Conservation (phyloP, 164 flowering plant genomes). For the Platanus orientalis region DNA sequence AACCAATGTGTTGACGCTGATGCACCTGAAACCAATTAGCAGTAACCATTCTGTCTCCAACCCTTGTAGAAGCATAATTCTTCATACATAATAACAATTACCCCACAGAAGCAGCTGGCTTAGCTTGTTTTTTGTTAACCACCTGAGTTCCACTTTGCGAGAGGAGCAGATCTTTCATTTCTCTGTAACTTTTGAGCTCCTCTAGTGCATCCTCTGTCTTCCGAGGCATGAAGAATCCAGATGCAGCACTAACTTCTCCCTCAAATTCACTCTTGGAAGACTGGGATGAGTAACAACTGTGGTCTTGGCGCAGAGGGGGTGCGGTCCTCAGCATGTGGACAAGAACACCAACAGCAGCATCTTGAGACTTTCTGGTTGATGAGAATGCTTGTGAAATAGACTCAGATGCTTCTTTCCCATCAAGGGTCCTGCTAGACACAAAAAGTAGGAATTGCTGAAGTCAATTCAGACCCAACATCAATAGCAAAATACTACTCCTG, state of each 20-base stretch:
- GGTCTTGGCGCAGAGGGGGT: constrained; percentile 79
- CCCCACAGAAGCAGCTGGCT: constrained; percentile 8
- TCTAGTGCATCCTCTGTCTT: constrained; percentile 81
- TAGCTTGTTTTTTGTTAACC: constrained; percentile 23
- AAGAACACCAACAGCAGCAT: constrained; percentile 79
- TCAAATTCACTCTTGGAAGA: constrained; percentile 38
- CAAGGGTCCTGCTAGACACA: constrained; percentile 24
- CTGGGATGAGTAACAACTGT: constrained; percentile 48
- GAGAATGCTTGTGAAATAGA: constrained; percentile 31
- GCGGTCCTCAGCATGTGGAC: constrained; percentile 84
- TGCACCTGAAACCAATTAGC: neutral
- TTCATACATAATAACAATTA: neutral
- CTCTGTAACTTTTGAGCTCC: constrained; percentile 71
- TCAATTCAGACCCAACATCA: neutral
- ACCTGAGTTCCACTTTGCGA: constrained; percentile 56
- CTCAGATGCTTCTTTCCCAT: constrained; percentile 39
- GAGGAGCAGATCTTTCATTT: constrained; percentile 69
- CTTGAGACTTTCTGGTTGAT: constrained; percentile 58
- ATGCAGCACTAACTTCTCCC: constrained; percentile 41
- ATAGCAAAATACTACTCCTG: too few relatives aligned
- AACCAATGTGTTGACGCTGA: too few relatives aligned
- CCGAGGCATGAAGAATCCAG: constrained; percentile 58
- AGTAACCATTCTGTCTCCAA: neutral
- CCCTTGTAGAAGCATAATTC: neutral
- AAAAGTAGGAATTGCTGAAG: neutral